These are phyloP conservation scores for Kappamyces sp. DNA, from an alignment of 192 early-diverging fungal species.

Conservation along the genomic window DNA sequence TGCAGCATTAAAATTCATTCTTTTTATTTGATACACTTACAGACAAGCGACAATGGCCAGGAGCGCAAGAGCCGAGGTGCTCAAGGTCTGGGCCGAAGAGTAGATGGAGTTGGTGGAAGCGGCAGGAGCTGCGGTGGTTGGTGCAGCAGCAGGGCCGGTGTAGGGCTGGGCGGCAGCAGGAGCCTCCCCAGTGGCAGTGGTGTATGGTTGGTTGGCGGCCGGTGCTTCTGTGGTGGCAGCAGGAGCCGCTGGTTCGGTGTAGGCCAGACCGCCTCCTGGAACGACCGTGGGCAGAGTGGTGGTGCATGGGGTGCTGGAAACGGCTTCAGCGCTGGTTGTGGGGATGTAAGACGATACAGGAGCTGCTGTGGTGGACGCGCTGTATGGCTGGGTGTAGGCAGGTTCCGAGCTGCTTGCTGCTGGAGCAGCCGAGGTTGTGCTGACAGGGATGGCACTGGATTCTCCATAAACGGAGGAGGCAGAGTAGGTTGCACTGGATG, in stretches of 20 bases:
- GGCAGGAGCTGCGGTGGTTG: too few species aligned
- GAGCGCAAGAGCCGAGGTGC: too few species aligned
- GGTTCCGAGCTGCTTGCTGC: not conserved
- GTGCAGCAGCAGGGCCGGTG: too few species aligned
- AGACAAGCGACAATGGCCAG: too few species aligned
- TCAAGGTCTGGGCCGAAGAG: too few species aligned
- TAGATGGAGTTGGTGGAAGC: too few species aligned
- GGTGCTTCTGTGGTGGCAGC: not conserved
- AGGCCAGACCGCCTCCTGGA: not conserved
- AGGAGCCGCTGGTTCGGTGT: not conserved
- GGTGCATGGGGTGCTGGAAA: not conserved
- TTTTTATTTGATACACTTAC: too few species aligned
- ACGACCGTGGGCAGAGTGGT: not conserved
- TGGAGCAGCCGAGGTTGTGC: not conserved
- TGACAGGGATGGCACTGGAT: not conserved
- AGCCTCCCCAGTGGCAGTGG: not conserved
- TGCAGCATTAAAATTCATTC: too few species aligned
- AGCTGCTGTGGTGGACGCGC: not conserved
- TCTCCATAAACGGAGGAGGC: not conserved
- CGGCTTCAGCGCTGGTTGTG: not conserved
- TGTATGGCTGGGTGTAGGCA: not conserved
- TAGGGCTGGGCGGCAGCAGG: too few species aligned
- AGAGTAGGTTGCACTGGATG: not conserved
- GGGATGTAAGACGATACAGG: not conserved
- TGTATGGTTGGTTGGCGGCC: slow-evolving; percentile 1